Conservation (phyloP, 257 asterid genomes). For the Anisodus tanguticus region DNA sequence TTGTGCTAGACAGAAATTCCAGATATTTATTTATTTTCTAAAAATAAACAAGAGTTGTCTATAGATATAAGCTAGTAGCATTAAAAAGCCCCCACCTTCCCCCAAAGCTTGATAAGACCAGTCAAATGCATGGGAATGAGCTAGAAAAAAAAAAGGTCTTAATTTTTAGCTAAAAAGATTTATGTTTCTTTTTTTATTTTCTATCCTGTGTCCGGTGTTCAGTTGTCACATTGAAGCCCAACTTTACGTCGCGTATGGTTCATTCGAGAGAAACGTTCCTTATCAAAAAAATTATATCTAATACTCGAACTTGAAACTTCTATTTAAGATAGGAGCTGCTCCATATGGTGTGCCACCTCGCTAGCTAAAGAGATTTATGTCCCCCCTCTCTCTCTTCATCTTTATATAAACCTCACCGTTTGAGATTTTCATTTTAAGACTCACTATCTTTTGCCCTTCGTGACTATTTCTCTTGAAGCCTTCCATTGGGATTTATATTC, state of each 20-base stretch:
- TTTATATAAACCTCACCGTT: conserved; percentile 55
- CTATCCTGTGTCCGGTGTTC: too few species aligned
- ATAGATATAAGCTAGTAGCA: conserved; percentile 22
- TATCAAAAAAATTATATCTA: not conserved
- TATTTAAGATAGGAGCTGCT: too few species aligned
- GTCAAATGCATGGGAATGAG: conserved; percentile 39
- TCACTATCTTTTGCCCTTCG: not conserved
- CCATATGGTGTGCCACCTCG: too few species aligned
- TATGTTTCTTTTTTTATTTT: too few species aligned
- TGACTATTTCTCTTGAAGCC: conserved; percentile 34
- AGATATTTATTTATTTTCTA: not conserved
- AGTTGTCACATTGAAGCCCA: too few species aligned
- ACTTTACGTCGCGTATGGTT: too few species aligned
- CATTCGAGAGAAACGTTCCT: too few species aligned
- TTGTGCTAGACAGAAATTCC: not conserved
- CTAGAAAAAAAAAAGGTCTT: not conserved
- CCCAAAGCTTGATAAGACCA: conserved; percentile 38
- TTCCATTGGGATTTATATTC: conserved; percentile 16
- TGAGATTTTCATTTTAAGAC: conserved; percentile 36
- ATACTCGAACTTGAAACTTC: too few species aligned
- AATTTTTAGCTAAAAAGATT: conserved; percentile 20
- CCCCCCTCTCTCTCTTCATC: conserved; percentile 24
- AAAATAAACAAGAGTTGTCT: conserved; percentile 37
- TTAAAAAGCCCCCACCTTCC: conserved; percentile 36
- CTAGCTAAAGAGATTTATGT: not conserved